Conservation (phyloP, 116 monocot species). For the Posidonia oceanica region DNA sequence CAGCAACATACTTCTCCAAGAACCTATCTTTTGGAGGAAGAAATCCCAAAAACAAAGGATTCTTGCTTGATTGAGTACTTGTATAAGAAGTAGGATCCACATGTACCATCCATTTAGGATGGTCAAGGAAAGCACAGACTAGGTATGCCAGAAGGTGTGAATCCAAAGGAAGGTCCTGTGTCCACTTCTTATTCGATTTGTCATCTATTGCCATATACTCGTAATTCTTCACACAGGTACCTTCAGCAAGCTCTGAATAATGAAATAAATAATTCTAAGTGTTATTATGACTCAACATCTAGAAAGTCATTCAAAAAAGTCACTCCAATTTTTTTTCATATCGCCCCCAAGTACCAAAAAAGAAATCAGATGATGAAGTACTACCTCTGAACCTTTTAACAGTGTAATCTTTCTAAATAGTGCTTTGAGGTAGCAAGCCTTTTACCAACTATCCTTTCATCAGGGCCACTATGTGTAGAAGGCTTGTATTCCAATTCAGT, state of each 20-base stretch:
- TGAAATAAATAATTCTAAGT: background rate
- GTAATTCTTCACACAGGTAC: conserved; percentile 88
- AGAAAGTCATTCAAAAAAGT: background rate
- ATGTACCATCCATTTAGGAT: conserved; percentile 95
- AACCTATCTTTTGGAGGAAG: conserved; percentile 93
- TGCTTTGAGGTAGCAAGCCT: conserved; percentile 74
- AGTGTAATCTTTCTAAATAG: conserved; percentile 63
- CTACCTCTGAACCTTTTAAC: conserved; percentile 68
- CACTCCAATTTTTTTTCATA: background rate
- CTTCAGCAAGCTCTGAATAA: conserved; percentile 67
- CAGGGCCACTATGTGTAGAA: conserved; percentile 40
- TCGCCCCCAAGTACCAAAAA: background rate
- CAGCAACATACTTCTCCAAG: conserved; percentile 92
- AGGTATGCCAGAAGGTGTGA: conserved; percentile 75
- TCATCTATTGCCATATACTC: conserved; percentile 46
- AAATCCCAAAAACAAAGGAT: conserved; percentile 81
- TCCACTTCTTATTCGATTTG: conserved; percentile 53
- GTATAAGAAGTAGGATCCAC: conserved; percentile 79
- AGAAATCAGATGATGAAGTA: background rate
- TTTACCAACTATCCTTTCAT: conserved; percentile 96
- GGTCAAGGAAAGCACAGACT: conserved; percentile 86
- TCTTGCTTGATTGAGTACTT: conserved; percentile 73
- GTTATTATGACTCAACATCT: background rate
- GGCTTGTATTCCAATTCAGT: conserved; percentile 40
- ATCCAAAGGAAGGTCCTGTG: conserved; percentile 73